Base-by-base conservation (phyloP, 2,329 filamentous ascomycete genomes). In the Ophiostoma triangulosporum region DNA sequence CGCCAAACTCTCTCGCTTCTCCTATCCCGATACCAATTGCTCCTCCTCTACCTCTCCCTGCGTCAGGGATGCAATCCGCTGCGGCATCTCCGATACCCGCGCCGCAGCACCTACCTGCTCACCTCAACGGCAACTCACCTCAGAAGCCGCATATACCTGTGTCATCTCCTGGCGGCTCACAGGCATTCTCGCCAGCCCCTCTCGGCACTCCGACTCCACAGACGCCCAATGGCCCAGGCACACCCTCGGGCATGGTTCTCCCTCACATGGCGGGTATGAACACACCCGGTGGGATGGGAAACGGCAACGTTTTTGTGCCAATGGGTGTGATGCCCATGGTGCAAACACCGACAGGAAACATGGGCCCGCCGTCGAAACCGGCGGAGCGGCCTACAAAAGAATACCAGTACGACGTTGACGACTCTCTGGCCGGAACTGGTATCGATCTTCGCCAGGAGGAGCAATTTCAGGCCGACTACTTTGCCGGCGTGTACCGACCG, bases 371-470 rank as follows among this genome's bases (percentile, higher is more conserved):
- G 61, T 81, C 76, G 61, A 80, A 77, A 62, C 80, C 73, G 55
- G 73, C 73, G 17, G 84, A 85, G 54, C 73, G 74, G 59, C 77
- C 80, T 43, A 74, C 77, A 12, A 88, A 81, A 59, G 75, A 76
- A 53, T 73, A 74, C 54, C 71, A 78, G 54, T 81, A 90, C 61
- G 88, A 95, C 62, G 77, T 90, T 46, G 87, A 84, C 59, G 90
- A 96, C 69, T 86, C 89, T 50, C 69, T 95, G 53, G 83, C 84
- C 17, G 87, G 86, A 17, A 91, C 88, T 15, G 89, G 88, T 50
- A 88, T 96, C 58, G 87, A 95, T 70, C 69, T 95, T 48, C 82
- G 84, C 55, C 88, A 88, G 59, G 90, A 95, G 66, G 88, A 94
- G 63, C 86, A 89, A 61, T 86, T 81, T 59, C 74, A 93, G 66